phyloP scores from a whole-genome alignment of 2,329 filamentous ascomycete species.

The Colletotrichum gloeosporioides region DNA sequence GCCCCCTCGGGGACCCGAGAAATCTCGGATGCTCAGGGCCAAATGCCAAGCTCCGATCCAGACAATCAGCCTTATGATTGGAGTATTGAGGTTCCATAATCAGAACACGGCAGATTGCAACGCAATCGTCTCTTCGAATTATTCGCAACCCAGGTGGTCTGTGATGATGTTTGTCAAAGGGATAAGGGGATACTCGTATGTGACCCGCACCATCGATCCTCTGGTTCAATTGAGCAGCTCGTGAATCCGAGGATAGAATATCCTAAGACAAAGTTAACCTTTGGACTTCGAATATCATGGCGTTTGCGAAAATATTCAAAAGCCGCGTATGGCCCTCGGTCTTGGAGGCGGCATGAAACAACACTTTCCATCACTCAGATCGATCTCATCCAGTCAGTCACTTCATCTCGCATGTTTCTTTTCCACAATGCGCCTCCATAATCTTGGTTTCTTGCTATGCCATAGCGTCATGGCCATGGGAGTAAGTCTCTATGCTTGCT shows the following conservation, averaged over 20 bases:
- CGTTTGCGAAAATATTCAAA: neutral
- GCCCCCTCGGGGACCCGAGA: neutral
- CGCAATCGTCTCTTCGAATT: neutral
- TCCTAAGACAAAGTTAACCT: neutral
- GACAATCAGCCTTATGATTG: neutral
- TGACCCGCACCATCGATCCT: neutral
- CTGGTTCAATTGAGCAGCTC: neutral
- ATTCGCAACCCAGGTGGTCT: neutral
- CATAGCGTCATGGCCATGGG: neutral
- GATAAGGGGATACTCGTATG: neutral
- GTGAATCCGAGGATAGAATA: neutral
- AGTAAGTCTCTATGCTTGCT: neutral
- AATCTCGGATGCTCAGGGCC: neutral
- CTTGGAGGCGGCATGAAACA: neutral
- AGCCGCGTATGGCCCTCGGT: accelerated
- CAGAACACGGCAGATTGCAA: neutral
- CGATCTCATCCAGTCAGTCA: neutral
- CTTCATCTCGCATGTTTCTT: neutral
- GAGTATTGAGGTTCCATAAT: neutral
- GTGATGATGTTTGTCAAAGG: neutral
- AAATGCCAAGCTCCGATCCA: neutral
- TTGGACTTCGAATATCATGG: neutral
- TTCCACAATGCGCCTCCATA: neutral
- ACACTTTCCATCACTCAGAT: neutral
- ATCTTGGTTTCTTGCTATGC: neutral